Conservation (phyloP, 148 eudicot species). For the Polygonum maritimum region DNA sequence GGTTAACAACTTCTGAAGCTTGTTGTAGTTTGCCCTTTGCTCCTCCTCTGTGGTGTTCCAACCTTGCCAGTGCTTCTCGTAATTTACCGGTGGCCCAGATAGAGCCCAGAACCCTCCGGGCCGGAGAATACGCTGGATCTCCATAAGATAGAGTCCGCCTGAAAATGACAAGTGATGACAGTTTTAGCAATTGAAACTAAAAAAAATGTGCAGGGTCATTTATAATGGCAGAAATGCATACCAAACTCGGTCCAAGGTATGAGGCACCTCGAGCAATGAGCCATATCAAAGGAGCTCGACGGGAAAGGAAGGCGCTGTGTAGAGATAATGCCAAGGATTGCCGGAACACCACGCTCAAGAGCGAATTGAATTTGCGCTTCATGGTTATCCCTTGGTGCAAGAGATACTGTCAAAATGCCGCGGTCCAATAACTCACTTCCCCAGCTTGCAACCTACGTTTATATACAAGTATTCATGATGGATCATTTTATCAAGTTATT, state of each 20-base stretch:
- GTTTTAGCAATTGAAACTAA: neutral
- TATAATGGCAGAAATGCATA: no score
- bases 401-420: conserved; percentile 68
- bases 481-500: neutral
- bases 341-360: no score
- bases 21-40: conserved; percentile 71
- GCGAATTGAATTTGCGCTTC: no score
- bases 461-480: neutral
- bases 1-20: conserved; percentile 58
- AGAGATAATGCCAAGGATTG: no score
- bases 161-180: neutral
- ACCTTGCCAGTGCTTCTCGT: conserved; percentile 75
- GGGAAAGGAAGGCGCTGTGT: no score
- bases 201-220: no score
- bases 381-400: no score
- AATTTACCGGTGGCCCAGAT: conserved; percentile 98
- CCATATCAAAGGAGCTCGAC: no score
- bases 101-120: conserved; percentile 99
- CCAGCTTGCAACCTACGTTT: conserved; percentile 83
- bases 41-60: conserved; percentile 90
- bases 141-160: conserved; percentile 97
- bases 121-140: conserved; percentile 80
- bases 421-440: conserved; percentile 91
- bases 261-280: no score
- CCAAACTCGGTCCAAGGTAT: no score